Evolutionary conservation across 2,329 filamentous ascomycete species (phyloP), one percentile per base, ranked within the genome.

Genomic region (Calonectria crousiana): DNA sequence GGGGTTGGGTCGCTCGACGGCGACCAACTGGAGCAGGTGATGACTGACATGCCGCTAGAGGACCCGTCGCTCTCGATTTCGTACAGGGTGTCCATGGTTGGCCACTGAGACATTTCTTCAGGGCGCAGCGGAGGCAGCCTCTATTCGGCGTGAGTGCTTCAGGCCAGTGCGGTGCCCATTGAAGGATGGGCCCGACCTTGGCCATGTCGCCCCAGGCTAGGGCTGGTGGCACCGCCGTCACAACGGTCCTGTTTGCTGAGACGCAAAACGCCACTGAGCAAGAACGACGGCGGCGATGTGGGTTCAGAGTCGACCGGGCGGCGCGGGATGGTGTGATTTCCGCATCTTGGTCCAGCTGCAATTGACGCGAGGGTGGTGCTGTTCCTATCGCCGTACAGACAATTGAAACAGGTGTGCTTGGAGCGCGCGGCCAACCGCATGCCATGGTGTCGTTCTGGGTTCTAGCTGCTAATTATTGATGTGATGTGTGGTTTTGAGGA

Each of bases 91-190:
- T 69, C 64, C 60, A 67, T 73, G 73, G 68, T 75, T 76, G 65
- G 72, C 58, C 74, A 73, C 73, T 80, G 79, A 81, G 79, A 77
- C 79, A 81, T 81, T 81, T 81, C 78, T 81, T 64, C 65, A 75
- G 69, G 73, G 75, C 53, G 72, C 64, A 51, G 69, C 62, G 72
- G 74, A 62, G 74, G 73, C 47, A 76, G 69, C 66, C 72, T 73
- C 65, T 78, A 72, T 32, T 74, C 60, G 56, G 68, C 41, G 73
- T 56, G 51, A 68, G 67, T 49, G 58, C 68, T 73, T 75, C 75
- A 71, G 64, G 73, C 67, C 74, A 69, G 49, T 60, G 44, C 67
- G 65, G 78, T 78, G 75, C 74, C 73, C 73, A 76, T 77, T 67
- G 74, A 65, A 72, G 58, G 72, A 76, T 73, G 69, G 77, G 71